Conservation (phyloP, 164 flowering plant species). For the Malania oleifera region DNA sequence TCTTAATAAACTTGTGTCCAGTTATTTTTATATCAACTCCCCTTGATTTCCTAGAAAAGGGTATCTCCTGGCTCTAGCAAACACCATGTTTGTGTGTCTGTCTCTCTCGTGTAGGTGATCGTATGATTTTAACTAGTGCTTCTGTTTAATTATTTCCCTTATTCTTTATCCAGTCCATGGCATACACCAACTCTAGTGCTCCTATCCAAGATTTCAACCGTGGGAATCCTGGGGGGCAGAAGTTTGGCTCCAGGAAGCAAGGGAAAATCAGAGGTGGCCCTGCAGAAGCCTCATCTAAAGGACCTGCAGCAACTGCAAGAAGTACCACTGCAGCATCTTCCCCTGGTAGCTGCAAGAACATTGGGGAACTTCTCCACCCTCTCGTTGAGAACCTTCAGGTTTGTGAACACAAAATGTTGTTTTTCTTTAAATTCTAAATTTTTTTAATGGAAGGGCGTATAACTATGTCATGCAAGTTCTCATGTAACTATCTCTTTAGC, state of each 20-base stretch:
- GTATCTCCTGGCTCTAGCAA: too few relatives aligned
- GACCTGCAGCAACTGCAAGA: neutral
- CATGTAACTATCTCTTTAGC: neutral
- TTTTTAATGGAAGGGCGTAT: too few relatives aligned
- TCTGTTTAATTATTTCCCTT: neutral
- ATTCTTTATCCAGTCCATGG: neutral
- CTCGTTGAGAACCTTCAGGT: constrained; percentile 13
- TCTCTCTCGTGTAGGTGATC: neutral
- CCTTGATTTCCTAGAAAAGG: neutral
- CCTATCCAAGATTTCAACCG: neutral
- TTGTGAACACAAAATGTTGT: neutral
- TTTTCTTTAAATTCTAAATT: neutral
- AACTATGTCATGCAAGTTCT: too few relatives aligned
- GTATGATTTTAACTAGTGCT: neutral
- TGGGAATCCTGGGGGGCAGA: neutral
- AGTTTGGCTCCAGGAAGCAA: neutral
- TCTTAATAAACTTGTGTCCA: neutral
- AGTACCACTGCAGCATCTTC: neutral
- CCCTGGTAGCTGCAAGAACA: constrained; percentile 8
- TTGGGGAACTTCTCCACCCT: constrained; percentile 4
- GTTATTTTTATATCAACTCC: neutral
- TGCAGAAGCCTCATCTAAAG: neutral
- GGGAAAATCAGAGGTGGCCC: neutral
- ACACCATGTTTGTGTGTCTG: neutral
- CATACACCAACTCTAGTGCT: constrained; percentile 1